Conservation (phyloP, 768 basidiomycete genomes). For the Calocybe cyanea region DNA sequence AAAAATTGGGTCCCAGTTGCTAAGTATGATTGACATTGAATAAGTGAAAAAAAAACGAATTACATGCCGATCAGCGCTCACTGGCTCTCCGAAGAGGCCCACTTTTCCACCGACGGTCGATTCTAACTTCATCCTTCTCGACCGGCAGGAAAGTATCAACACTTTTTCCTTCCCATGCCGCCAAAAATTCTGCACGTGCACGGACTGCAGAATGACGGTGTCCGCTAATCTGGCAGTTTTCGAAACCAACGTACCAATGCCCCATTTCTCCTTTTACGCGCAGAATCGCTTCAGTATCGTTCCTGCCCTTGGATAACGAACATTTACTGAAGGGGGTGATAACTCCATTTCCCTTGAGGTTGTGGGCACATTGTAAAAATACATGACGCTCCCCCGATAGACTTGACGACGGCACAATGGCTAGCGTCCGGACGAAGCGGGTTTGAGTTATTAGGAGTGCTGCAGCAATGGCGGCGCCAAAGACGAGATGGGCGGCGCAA, state of each 20-base stretch:
- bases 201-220: slow-evolving; percentile 11
- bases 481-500: slow-evolving; percentile 24
- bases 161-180: slow-evolving; percentile 22
- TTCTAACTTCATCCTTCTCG: slow-evolving; percentile 1
- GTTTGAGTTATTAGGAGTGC: slow-evolving; percentile 26
- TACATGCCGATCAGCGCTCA: not conserved
- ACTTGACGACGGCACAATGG: slow-evolving; percentile 19
- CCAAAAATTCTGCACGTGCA: slow-evolving; percentile 24
- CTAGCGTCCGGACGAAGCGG: slow-evolving; percentile 29
- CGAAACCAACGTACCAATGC: slow-evolving; percentile 31
- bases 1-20: too few relatives aligned
- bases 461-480: slow-evolving; percentile 27
- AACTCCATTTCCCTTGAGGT: slow-evolving; percentile 23
- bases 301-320: slow-evolving; percentile 27
- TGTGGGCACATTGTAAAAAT: slow-evolving; percentile 29
- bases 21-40: too few relatives aligned
- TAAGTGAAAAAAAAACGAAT: too few relatives aligned
- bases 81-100: slow-evolving; percentile 19
- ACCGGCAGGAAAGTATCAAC: slow-evolving; percentile 9
- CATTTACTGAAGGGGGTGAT: slow-evolving; percentile 23
- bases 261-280: slow-evolving; percentile 25
- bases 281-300: slow-evolving; percentile 28
- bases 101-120: slow-evolving; percentile 25
- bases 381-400: slow-evolving; percentile 19
- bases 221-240: slow-evolving; percentile 24